Base-by-base conservation (phyloP, 805 yeast species). In the Metschnikowia cerradonensis region DNA sequence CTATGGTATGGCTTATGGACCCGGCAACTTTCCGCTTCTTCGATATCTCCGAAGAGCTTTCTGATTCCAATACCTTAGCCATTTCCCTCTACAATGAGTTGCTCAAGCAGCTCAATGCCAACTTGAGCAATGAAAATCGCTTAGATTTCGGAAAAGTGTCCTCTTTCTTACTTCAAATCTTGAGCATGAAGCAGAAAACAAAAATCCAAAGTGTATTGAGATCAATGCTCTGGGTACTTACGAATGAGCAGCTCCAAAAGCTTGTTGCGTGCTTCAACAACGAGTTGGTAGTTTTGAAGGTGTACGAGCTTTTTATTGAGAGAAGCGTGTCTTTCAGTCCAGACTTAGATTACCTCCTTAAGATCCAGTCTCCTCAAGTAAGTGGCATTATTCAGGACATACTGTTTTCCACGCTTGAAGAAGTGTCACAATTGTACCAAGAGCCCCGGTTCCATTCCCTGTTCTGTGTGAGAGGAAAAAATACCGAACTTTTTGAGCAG, bases 11-110 rank as follows among this genome's bases (percentile, higher is more conserved):
- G 39, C 33, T 44, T 17, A 13, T 35, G 22, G 34, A 36, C 30
- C 47, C 47, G 14, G 22, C 20, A 7, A 44, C 47, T 5, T 44
- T 44, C 15, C 40, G 40, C 15, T 44, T 44, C 33, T 23, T 44
- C 10, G 47, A 44, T 36, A 15, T 36, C 15, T 34, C 40, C 19
- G 32, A 13, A 1, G 30, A 38, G 7, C 22, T 49, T 6, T 52
- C 62, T 5, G 64, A 64, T 11, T 67, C 63, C 34, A 57, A 62
- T 19, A 37, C 57, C 1, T 66, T 66, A 30, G 67, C 68, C 11
- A 58, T 71, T 36, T 59, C 64, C 15, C 54, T 68, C 1, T 45
- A 76, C n/a, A 59, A 63, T 45, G 76, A 75, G 47, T 60, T 77
- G 2, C 66, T 67, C 37, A 58, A 62, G 7, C 75, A 70, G 49